phyloP scores from a whole-genome alignment of 176 grass and related monocot species.

The Miscanthus lutarioriparius region DNA sequence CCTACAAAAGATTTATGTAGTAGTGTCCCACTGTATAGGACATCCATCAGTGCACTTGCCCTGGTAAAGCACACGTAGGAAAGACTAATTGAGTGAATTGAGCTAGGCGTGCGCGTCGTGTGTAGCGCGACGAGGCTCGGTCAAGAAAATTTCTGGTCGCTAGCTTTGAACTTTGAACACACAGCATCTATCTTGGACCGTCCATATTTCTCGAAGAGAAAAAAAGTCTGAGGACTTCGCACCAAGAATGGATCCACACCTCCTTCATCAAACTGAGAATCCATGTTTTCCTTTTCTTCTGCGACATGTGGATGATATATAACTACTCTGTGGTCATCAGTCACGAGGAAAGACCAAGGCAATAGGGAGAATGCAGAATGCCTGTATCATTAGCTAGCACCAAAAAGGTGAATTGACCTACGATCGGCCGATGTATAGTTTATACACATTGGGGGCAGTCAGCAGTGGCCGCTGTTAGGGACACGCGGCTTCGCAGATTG shows the following conservation, averaged over 20 bases:
- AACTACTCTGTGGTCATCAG: background rate
- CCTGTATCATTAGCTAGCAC: background rate
- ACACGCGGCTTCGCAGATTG: background rate
- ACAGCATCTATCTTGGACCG: background rate
- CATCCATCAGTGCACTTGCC: no score
- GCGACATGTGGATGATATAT: background rate
- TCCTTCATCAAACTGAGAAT: no score
- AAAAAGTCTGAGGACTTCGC: background rate
- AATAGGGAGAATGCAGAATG: background rate
- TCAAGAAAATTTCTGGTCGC: background rate
- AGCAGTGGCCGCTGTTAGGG: background rate
- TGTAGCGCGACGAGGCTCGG: no score
- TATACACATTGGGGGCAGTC: background rate
- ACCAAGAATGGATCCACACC: background rate
- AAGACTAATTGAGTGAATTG: no score
- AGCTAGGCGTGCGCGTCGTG: background rate
- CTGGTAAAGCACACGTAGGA: no score
- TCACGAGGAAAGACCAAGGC: background rate
- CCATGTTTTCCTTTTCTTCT: background rate
- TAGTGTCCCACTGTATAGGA: no score
- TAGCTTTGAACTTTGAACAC: background rate
- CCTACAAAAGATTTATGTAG: no score
- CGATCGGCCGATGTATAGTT: background rate
- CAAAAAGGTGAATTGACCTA: background rate
- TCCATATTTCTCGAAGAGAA: background rate